Percentiles rank a stretch among this genome's conserved stretches.
phyloP scores from a whole-genome alignment of 352 stramenopile species.

The Phytopythium mirpurense region DNA sequence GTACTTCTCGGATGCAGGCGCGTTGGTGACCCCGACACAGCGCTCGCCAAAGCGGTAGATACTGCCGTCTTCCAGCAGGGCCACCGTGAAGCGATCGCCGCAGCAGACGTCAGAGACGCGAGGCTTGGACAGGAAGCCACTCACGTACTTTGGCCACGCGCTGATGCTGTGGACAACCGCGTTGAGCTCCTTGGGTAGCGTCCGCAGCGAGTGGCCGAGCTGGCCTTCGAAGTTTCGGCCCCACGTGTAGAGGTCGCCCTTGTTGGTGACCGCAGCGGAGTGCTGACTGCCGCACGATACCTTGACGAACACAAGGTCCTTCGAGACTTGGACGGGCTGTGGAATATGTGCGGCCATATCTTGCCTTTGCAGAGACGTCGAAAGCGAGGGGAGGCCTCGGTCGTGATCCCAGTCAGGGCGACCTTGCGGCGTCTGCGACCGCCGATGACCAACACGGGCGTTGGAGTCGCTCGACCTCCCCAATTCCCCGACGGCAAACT shows the following conservation, averaged over 20 bases:
- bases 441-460: slow-evolving; percentile 1
- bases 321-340: slow-evolving; percentile 29
- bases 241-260: slow-evolving; percentile 87
- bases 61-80: slow-evolving; percentile 51
- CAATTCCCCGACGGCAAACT: slow-evolving; percentile 32
- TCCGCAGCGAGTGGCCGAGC: slow-evolving; percentile 50
- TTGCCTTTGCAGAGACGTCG: slow-evolving; percentile 2
- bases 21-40: slow-evolving; percentile 16
- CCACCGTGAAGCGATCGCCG: slow-evolving; percentile 73
- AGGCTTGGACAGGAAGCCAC: slow-evolving; percentile 38
- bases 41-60: slow-evolving; percentile 80
- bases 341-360: slow-evolving; percentile 9
- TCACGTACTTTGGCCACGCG: slow-evolving; percentile 73
- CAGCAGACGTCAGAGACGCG: slow-evolving; percentile 49
- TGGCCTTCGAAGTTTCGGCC: slow-evolving; percentile 85
- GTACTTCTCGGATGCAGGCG: neutral
- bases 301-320: slow-evolving; percentile 45
- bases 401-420: slow-evolving; percentile 13
- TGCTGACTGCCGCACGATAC: slow-evolving; percentile 73
- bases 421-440: slow-evolving; percentile 11
- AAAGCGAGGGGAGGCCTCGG: neutral
- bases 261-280: slow-evolving; percentile 64
- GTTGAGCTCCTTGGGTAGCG: slow-evolving; percentile 27
- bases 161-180: slow-evolving; percentile 46
- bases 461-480: slow-evolving; percentile 22